Conservation (phyloP, 2,329 filamentous ascomycete genomes). For the Stromatinia cepivora region DNA sequence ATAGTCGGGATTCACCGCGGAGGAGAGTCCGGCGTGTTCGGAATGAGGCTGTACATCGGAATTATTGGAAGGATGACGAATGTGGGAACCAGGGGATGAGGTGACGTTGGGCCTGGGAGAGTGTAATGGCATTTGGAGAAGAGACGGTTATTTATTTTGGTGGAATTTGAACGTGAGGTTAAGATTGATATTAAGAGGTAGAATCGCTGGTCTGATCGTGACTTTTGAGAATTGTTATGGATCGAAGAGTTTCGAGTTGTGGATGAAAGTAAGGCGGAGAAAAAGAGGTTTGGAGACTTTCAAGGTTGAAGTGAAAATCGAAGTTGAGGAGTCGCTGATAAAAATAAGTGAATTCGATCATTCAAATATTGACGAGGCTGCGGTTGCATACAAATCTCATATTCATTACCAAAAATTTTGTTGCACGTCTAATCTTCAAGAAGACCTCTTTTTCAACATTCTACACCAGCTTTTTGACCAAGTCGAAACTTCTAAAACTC, state of each 20-base stretch:
- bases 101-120: background rate
- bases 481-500: background rate
- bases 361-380: background rate
- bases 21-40: no score
- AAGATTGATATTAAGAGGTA: rapidly evolving
- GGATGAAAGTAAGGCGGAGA: background rate
- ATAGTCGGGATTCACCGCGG: no score
- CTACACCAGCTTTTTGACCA: background rate
- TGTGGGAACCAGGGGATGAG: background rate
- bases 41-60: no score
- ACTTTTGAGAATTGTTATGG: no score
- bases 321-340: background rate
- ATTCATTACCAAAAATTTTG: background rate
- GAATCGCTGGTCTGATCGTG: rapidly evolving
- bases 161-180: rapidly evolving
- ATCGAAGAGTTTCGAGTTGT: background rate
- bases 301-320: background rate
- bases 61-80: no score
- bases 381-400: background rate
- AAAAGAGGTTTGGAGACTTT: background rate
- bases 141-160: background rate
- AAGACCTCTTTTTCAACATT: background rate
- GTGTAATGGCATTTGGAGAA: background rate
- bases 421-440: background rate
- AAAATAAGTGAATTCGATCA: background rate